Evolutionary conservation across 176 grass and related monocot genomes (phyloP).

Genomic region (Bromus sterilis): DNA sequence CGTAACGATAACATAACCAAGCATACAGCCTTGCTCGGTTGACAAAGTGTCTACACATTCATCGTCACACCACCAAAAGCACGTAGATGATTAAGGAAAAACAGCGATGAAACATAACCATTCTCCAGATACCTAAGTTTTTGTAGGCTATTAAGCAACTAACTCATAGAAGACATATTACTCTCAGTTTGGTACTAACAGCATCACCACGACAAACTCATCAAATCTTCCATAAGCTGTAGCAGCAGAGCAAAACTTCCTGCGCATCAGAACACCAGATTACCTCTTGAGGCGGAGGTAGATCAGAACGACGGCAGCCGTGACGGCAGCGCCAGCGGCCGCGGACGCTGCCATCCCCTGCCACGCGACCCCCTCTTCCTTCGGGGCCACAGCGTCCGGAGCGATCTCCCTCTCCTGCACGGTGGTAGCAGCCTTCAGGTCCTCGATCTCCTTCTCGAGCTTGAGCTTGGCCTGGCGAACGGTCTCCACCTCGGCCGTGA

Average conservation of each 20-base stretch:
- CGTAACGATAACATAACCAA: background rate
- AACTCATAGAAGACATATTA: slow-evolving; percentile 20
- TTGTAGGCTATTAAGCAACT: slow-evolving; percentile 37
- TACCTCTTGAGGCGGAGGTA: slow-evolving; percentile 53
- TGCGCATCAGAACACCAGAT: slow-evolving; percentile 17
- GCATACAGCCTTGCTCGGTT: slow-evolving; percentile 13
- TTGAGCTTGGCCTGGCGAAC: slow-evolving; percentile 24
- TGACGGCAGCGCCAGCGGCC: slow-evolving; percentile 8
- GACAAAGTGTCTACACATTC: slow-evolving; percentile 11
- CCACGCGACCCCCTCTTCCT: slow-evolving; percentile 20
- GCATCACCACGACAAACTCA: slow-evolving; percentile 11
- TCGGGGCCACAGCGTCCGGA: background rate
- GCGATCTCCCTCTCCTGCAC: slow-evolving; percentile 23
- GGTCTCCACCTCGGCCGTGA: slow-evolving; percentile 5
- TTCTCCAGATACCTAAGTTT: slow-evolving; percentile 23
- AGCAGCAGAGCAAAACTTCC: slow-evolving; percentile 38
- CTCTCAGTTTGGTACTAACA: slow-evolving; percentile 1
- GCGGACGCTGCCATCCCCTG: slow-evolving; percentile 20
- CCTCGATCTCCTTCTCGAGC: slow-evolving; percentile 35
- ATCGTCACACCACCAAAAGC: slow-evolving; percentile 10
- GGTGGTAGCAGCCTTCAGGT: slow-evolving; percentile 1
- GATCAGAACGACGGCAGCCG: slow-evolving; percentile 11
- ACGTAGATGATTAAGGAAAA: slow-evolving; percentile 7
- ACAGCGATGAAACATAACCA: slow-evolving; percentile 17
- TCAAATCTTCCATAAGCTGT: slow-evolving; percentile 1